Evolutionary conservation across 345 rosid species (phyloP).

Genomic region (Theobroma cacao): DNA sequence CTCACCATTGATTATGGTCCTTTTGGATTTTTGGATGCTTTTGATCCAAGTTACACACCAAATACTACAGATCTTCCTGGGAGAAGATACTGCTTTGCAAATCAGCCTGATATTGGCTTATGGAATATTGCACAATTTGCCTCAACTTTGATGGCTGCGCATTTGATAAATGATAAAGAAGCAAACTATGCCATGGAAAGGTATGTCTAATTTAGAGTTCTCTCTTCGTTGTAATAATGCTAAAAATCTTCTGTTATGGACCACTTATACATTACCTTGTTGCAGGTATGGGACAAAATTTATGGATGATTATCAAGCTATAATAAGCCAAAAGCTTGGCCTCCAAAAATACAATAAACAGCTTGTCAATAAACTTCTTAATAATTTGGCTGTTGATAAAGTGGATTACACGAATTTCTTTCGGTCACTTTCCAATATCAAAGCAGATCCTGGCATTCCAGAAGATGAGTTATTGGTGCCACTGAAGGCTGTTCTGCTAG

Average conservation of each 20-base stretch:
- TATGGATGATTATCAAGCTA: slow-evolving; percentile 95
- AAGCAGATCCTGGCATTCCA: slow-evolving; percentile 61
- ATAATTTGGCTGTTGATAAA: slow-evolving; percentile 95
- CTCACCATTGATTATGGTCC: slow-evolving; percentile 98
- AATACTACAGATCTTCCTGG: slow-evolving; percentile 99
- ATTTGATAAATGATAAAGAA: slow-evolving; percentile 80
- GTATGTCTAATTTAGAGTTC: slow-evolving; percentile 30
- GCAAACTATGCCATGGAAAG: slow-evolving; percentile 91
- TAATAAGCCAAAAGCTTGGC: slow-evolving; percentile 89
- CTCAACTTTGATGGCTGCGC: slow-evolving; percentile 60
- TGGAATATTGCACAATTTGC: slow-evolving; percentile 95
- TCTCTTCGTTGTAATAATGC: background rate
- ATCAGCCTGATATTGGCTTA: slow-evolving; percentile 91
- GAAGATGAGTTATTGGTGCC: slow-evolving; percentile 70
- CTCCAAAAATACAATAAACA: slow-evolving; percentile 90
- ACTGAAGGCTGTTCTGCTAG: slow-evolving; percentile 79
- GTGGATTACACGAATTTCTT: slow-evolving; percentile 97
- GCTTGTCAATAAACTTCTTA: slow-evolving; percentile 72
- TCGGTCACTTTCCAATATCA: slow-evolving; percentile 71
- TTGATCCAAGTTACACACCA: slow-evolving; percentile 95
- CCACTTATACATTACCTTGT: slow-evolving; percentile 12
- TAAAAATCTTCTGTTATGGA: background rate
- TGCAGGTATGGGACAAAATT: slow-evolving; percentile 86
- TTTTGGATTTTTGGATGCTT: slow-evolving; percentile 96
- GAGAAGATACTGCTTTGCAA: slow-evolving; percentile 91